Evolutionary conservation across 2,329 filamentous ascomycete species (phyloP).

Genomic region (Epichloe scottii): DNA sequence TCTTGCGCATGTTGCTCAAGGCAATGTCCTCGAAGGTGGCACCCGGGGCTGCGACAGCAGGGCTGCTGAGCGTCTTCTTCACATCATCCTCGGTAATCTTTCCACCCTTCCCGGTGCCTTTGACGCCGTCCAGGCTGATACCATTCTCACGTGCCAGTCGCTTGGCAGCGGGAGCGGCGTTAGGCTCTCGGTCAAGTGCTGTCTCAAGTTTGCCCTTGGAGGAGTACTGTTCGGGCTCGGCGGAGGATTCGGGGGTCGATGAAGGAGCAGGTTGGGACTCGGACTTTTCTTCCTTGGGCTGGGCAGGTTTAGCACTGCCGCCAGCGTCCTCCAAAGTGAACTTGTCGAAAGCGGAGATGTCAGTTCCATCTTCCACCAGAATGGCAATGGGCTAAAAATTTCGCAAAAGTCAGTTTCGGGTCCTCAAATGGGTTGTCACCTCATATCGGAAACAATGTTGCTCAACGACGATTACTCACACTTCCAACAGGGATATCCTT

Average conservation of each 20-base stretch:
- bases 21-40: slow-evolving; percentile 74
- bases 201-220: slow-evolving; percentile 70
- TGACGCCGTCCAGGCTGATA: slow-evolving; percentile 62
- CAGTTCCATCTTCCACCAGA: slow-evolving; percentile 80
- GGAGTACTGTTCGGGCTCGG: slow-evolving; percentile 57
- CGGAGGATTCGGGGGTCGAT: slow-evolving; percentile 26
- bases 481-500: slow-evolving; percentile 92
- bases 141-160: slow-evolving; percentile 77
- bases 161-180: slow-evolving; percentile 61
- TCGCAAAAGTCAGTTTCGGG: slow-evolving; percentile 1
- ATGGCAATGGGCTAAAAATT: slow-evolving; percentile 75
- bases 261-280: slow-evolving; percentile 47
- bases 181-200: slow-evolving; percentile 69
- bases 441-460: slow-evolving; percentile 1
- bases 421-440: slow-evolving; percentile 1
- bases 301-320: slow-evolving; percentile 55
- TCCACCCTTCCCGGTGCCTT: slow-evolving; percentile 77
- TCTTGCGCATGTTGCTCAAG: slow-evolving; percentile 91
- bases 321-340: slow-evolving; percentile 87
- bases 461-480: slow-evolving; percentile 45
- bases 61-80: slow-evolving; percentile 64
- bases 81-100: slow-evolving; percentile 87
- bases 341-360: slow-evolving; percentile 75
- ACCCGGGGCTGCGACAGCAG: slow-evolving; percentile 40
- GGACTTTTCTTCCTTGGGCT: slow-evolving; percentile 54